Base-by-base conservation (phyloP, 1,139 yeast genomes). In the Sporopachydermia cereana region DNA sequence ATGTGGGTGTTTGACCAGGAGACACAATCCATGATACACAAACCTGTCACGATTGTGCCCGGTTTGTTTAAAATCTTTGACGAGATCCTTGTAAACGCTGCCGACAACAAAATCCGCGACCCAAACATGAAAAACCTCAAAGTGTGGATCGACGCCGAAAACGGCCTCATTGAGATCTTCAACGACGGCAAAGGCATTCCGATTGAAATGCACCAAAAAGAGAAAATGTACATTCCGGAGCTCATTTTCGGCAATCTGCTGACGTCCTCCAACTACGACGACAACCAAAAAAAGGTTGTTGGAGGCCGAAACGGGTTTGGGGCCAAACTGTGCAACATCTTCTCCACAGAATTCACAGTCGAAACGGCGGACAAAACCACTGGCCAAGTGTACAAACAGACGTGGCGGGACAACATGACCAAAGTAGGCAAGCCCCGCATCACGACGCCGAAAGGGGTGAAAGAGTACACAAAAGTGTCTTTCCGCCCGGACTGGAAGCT, bases 291-390 rank as follows among this genome's bases (percentile, higher is more conserved):
- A 66, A 93, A 93, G 62, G 97, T 93, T 24, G 86, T 96, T 2
- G 99, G 98, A 68, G 99, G 99, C 63, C 78, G 99, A 70, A 93
- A 93, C 60, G 98, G 98, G 53, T 93, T 78, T 60, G 99, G 99
- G 64, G 98, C 99, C 43, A 93, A 93, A 62, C 63, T 93, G 62
- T 85, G 94, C 73, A 84, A 93, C 65, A 84, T 93, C 54, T 86
- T 86, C 59, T 88, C 96, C 21, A 84, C 89, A 2, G 84, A 84
- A 57, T 93, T 93, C 58, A 74, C 71, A 17, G 73, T 93, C 36
- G 96, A 89, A 60, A 93, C 99, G 3, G 94, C 95, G 7, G 96
- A 91, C 60, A 74, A 77, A 49, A 68, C 64, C 43, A 68, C 71
- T 9, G 79, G 74, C 42, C 72, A 75, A 56, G 66, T 74, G 41